Conservation (phyloP, 73 alveolate genomes). For the Diophrys appendiculata region DNA sequence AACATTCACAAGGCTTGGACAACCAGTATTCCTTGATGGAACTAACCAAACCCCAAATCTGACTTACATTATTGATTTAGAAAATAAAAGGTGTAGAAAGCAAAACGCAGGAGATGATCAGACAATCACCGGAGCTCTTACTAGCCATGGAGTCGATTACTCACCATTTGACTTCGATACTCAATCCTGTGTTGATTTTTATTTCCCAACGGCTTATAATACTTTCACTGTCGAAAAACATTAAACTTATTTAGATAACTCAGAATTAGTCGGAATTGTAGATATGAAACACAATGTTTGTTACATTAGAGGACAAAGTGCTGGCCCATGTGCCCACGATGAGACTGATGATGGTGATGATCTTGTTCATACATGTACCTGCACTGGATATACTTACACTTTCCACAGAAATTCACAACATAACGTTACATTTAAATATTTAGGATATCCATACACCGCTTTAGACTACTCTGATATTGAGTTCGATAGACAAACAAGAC, state of each 20-base stretch:
- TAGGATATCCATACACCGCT: neutral
- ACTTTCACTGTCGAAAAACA: neutral
- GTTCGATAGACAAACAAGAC: too few species aligned
- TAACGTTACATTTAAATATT: too few species aligned
- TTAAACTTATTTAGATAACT: neutral
- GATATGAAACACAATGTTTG: neutral
- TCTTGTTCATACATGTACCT: neutral
- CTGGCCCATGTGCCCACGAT: neutral
- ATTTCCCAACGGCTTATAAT: neutral
- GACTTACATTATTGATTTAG: neutral
- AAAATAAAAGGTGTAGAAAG: neutral
- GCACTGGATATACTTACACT: neutral
- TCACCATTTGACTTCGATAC: neutral
- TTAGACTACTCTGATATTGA: too few species aligned
- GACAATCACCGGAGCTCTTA: neutral
- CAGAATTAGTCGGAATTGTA: neutral
- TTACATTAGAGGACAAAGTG: neutral
- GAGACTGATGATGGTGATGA: neutral
- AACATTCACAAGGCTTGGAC: neutral
- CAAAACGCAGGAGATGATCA: neutral
- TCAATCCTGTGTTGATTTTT: neutral
- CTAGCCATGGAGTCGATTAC: neutral
- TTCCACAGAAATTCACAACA: neutral
- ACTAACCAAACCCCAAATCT: neutral
- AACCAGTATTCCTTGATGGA: neutral